These are phyloP conservation scores for Sparassis latifolia DNA, from an alignment of 1,284 basidiomycete species.

Conservation along the genomic window DNA sequence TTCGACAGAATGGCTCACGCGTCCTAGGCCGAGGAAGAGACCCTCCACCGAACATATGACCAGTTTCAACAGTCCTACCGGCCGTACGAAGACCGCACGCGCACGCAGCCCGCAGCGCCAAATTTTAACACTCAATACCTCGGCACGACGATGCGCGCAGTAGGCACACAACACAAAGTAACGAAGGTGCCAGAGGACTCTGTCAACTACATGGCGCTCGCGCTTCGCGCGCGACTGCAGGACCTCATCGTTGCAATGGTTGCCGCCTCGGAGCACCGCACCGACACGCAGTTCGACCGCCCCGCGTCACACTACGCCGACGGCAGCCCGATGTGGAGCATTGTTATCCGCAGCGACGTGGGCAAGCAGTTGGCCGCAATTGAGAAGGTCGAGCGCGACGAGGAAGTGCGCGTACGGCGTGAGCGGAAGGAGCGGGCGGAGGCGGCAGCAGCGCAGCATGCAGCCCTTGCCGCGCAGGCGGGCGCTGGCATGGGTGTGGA, in stretches of 20 bases:
- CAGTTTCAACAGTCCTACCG: constrained; percentile 47
- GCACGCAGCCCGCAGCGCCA: constrained; percentile 61
- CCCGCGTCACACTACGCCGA: constrained; percentile 60
- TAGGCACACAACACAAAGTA: constrained; percentile 60
- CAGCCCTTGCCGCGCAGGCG: constrained; percentile 52
- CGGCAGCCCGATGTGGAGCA: constrained; percentile 71
- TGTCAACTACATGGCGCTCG: constrained; percentile 72
- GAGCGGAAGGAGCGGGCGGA: constrained; percentile 72
- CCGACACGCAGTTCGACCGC: constrained; percentile 64
- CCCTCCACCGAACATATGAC: constrained; percentile 59
- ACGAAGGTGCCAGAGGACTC: constrained; percentile 62
- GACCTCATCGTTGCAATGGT: constrained; percentile 69
- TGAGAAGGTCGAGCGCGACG: constrained; percentile 74
- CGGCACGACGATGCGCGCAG: constrained; percentile 53
- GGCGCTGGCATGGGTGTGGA: constrained; percentile 27
- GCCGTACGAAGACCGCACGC: constrained; percentile 63
- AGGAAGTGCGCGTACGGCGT: constrained; percentile 65
- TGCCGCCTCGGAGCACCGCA: constrained; percentile 62
- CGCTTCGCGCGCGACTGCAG: constrained; percentile 68
- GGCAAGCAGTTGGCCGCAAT: constrained; percentile 68
- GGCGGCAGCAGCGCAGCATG: constrained; percentile 57
- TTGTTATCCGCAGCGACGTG: constrained; percentile 66
- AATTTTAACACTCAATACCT: constrained; percentile 59
- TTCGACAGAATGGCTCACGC: not conserved
- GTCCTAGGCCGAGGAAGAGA: constrained; percentile 72